A percentile compares a stretch with the other conserved stretches of the same genome.
phyloP scores from a whole-genome alignment of 2,329 filamentous ascomycete species.

The Xylaria sp. region DNA sequence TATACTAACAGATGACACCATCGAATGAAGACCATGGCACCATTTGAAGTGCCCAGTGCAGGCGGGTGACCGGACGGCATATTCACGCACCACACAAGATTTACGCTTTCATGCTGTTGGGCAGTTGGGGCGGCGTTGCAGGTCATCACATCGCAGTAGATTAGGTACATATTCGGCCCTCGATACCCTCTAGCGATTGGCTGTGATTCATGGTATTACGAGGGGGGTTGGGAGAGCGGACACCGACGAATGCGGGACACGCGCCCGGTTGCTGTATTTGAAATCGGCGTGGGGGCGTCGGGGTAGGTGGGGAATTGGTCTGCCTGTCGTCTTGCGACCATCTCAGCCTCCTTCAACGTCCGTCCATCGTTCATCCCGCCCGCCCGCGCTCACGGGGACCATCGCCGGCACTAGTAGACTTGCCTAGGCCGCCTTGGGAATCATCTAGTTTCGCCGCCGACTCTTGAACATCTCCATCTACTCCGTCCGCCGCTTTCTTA shows the following conservation, averaged over 20 bases:
- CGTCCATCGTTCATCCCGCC: constrained; percentile 2
- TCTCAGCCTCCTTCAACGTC: constrained; percentile 17
- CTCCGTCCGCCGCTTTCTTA: too few relatives aligned
- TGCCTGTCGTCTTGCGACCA: background rate
- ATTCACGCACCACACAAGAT: too few relatives aligned
- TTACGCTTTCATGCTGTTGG: background rate
- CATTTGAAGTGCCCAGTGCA: background rate
- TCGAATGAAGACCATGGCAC: background rate
- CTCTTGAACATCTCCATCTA: background rate
- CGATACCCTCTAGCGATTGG: background rate
- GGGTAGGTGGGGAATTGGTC: constrained; percentile 22
- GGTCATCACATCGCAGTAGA: background rate
- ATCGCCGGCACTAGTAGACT: constrained; percentile 24
- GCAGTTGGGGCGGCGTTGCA: background rate
- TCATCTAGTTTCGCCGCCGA: background rate
- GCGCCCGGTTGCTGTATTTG: constrained; percentile 20
- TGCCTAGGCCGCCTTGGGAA: constrained; percentile 18
- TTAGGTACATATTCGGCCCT: background rate
- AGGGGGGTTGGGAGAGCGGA: background rate
- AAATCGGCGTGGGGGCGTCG: constrained; percentile 29
- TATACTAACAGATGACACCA: background rate
- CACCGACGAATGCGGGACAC: constrained; percentile 19
- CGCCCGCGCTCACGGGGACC: constrained; percentile 16
- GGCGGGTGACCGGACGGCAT: too few relatives aligned
- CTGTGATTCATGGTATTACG: constrained; percentile 9